Base-by-base conservation (phyloP, 2,329 filamentous ascomycete genomes). In the Amylocarpus encephaloides region DNA sequence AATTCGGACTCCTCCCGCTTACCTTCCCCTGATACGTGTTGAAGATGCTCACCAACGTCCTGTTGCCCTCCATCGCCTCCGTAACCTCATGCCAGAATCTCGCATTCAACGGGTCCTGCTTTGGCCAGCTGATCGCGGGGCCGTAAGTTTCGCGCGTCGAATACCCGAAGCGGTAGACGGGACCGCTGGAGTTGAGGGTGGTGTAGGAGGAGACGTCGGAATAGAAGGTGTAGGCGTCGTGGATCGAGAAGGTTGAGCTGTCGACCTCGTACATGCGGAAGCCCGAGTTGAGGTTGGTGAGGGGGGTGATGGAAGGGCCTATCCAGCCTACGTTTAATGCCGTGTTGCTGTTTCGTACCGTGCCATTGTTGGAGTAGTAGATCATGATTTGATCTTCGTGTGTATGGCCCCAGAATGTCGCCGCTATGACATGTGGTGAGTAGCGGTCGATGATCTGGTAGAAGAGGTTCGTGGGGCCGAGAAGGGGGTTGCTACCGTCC, bases 41-140 rank as follows among this genome's bases (percentile, higher is more conserved):
- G 49, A 77, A 74, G 35, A 66, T 60, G 33, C 63, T 68, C 6
- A 77, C 75, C n/a, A 82, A 66, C 2, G 59, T 68, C 3, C 66
- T 62, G 48, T 80, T 71, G 26, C 57, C 63, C 59, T 77, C 75
- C 76, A 80, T 80, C 1, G 73, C 75, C 56, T 78, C 76, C 0
- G 77, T 80, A 4, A 80, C 73, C 11, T 63, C 64, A 51, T 81
- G 77, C 78, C 78, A 81, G 62, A 80, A 82, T 0, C 76, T 80
- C 0, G 75, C 76, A 53, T 81, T 80, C 34, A 81, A 63, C 2
- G 78, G 78, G 0, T 73, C 76, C 40, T 69, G 59, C 1, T 52
- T 56, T 2, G 73, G 70, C 75, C 75, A 78, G 2, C 58, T 60
- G 1, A 70, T 68, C 0, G 68, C 67, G 2, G 63, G 55, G 0